These are phyloP conservation scores for Diaporthe eres DNA, from an alignment of 2,329 filamentous ascomycete species.

Conservation along the genomic window DNA sequence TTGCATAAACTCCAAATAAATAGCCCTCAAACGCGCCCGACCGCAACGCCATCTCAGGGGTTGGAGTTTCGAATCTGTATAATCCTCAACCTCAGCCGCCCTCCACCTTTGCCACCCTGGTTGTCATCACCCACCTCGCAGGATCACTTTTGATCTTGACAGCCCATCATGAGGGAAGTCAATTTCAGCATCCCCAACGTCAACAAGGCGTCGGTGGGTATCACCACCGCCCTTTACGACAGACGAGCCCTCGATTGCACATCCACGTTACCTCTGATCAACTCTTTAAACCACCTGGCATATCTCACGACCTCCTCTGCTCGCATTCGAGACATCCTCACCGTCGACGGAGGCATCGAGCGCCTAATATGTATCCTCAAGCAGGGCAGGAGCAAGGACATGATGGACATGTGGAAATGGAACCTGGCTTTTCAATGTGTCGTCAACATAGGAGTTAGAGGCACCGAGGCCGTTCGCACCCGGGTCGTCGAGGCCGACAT, in stretches of 20 bases:
- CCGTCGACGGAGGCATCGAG: slow-evolving; percentile 98
- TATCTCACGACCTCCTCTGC: slow-evolving; percentile 98
- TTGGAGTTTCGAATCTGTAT: slow-evolving; percentile 32
- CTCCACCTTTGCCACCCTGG: slow-evolving; percentile 2
- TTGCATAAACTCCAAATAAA: slow-evolving; percentile 32
- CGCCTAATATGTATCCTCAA: slow-evolving; percentile 97
- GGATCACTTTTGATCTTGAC: slow-evolving; percentile 40
- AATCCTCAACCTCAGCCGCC: slow-evolving; percentile 31
- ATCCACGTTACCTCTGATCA: slow-evolving; percentile 96
- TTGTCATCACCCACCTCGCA: neutral
- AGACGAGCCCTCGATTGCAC: slow-evolving; percentile 98
- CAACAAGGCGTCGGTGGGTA: slow-evolving; percentile 94
- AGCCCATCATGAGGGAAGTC: slow-evolving; percentile 92
- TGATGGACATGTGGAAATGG: slow-evolving; percentile 99
- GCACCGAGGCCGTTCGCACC: slow-evolving; percentile 93
- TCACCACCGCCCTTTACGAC: slow-evolving; percentile 98
- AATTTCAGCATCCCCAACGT: slow-evolving; percentile 98
- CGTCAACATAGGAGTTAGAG: slow-evolving; percentile 97
- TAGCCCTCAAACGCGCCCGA: slow-evolving; percentile 22
- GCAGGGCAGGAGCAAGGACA: slow-evolving; percentile 94
- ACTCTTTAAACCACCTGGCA: slow-evolving; percentile 98
- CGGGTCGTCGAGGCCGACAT: slow-evolving; percentile 98
- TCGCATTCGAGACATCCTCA: slow-evolving; percentile 96
- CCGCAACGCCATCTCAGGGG: slow-evolving; percentile 30
- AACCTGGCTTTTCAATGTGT: slow-evolving; percentile 99